These are phyloP conservation scores for Acacia crassicarpa DNA, from an alignment of 306 rosid species.

Conservation along the genomic window DNA sequence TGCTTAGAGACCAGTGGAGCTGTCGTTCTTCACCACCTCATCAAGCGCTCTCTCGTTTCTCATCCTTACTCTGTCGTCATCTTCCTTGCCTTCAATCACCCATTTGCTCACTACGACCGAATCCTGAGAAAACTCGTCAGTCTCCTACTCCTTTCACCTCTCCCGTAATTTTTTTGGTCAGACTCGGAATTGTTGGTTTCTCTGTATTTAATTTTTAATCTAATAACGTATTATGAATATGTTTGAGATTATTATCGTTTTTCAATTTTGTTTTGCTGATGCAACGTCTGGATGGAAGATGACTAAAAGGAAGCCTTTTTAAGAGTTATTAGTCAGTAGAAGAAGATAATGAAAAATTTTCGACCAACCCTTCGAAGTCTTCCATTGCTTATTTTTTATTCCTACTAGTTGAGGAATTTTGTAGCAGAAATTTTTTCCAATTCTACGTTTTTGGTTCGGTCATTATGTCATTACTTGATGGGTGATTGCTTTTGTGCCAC, in stretches of 20 bases:
- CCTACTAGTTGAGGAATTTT: not conserved
- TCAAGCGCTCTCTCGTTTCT: slow-evolving; percentile 63
- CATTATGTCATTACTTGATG: not conserved
- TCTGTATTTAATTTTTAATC: not conserved
- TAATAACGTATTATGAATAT: not conserved
- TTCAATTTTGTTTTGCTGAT: not conserved
- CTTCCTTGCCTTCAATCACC: slow-evolving; percentile 74
- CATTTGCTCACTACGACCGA: slow-evolving; percentile 82
- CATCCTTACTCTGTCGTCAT: slow-evolving; percentile 54
- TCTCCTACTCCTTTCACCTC: slow-evolving; percentile 2
- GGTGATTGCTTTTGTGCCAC: not conserved
- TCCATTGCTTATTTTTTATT: not conserved
- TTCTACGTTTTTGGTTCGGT: not conserved
- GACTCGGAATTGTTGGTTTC: not conserved
- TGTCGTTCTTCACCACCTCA: slow-evolving; percentile 83
- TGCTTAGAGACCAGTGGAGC: slow-evolving; percentile 78
- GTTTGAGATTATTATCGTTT: not conserved
- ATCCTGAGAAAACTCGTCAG: slow-evolving; percentile 74
- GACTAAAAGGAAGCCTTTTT: not conserved
- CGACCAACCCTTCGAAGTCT: not conserved
- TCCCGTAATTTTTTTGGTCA: not conserved
- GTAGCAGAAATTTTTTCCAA: not conserved
- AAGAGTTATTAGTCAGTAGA: not conserved
- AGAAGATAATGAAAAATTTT: not conserved
- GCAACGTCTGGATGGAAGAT: not conserved